Conservation (phyloP, 2,329 filamentous ascomycete genomes). For the Ilyonectria sp. region DNA sequence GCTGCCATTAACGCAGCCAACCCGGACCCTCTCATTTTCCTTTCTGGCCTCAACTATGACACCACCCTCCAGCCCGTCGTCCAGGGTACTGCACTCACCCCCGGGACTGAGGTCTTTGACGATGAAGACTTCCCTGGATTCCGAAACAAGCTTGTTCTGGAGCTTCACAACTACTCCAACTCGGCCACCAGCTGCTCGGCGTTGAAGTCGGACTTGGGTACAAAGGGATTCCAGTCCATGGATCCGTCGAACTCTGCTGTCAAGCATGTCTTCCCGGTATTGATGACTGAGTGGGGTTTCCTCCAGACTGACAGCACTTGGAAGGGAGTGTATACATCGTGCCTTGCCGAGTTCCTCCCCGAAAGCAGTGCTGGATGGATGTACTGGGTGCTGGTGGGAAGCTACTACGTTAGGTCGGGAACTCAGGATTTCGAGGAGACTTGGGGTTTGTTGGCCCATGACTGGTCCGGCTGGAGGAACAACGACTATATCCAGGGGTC, state of each 20-base stretch:
- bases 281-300: conserved; percentile 71
- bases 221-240: conserved; percentile 68
- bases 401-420: conserved; percentile 70
- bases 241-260: conserved; percentile 53
- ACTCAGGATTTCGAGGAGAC: conserved; percentile 69
- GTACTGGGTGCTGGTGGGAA: conserved; percentile 71
- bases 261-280: conserved; percentile 56
- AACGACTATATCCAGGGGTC: conserved; percentile 59
- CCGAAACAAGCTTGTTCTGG: conserved; percentile 70
- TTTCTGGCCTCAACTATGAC: conserved; percentile 72
- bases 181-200: conserved; percentile 62
- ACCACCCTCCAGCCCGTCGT: conserved; percentile 68
- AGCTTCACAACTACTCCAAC: conserved; percentile 74
- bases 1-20: conserved; percentile 66
- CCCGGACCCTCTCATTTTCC: conserved; percentile 68
- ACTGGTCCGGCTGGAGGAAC: conserved; percentile 68
- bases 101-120: conserved; percentile 61
- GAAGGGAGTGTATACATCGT: conserved; percentile 65
- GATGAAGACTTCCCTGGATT: conserved; percentile 64
- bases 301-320: conserved; percentile 63
- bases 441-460: conserved; percentile 69
- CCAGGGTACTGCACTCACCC: conserved; percentile 62
- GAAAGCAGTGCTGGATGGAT: conserved; percentile 68
- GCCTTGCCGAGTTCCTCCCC: conserved; percentile 65
- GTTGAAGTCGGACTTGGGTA: conserved; percentile 63